A percentile compares a stretch with the other conserved stretches of the same genome.
phyloP scores from a whole-genome alignment of 495 filamentous ascomycete genomes.

The Penicillium roqueforti region DNA sequence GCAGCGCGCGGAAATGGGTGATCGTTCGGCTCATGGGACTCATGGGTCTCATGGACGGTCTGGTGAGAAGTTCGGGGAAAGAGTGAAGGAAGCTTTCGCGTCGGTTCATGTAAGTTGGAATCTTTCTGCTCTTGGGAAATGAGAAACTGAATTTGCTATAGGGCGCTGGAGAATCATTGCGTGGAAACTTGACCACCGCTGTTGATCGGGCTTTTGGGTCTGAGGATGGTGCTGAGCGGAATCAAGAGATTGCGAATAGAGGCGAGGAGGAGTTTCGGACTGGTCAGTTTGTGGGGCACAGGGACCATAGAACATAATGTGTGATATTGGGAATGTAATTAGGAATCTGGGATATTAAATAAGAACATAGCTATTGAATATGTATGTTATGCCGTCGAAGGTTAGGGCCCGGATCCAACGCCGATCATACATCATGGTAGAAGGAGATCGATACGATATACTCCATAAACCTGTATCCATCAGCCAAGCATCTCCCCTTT shows the following conservation, averaged over 20 bases:
- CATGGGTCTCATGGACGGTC: neutral
- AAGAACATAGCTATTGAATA: too few species aligned
- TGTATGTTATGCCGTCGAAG: too few species aligned
- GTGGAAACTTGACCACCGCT: constrained; percentile 35
- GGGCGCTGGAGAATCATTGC: constrained; percentile 44
- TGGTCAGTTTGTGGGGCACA: neutral
- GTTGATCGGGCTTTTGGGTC: constrained; percentile 41
- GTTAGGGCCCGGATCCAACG: too few species aligned
- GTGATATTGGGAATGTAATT: too few species aligned
- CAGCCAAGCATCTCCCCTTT: too few species aligned
- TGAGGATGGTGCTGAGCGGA: constrained; percentile 32
- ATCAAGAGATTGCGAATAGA: constrained; percentile 33
- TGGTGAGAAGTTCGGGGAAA: constrained; percentile 11
- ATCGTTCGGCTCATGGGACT: constrained; percentile 4
- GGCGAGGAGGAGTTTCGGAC: constrained; percentile 37
- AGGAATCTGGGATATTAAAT: too few species aligned
- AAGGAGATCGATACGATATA: too few species aligned
- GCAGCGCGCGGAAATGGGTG: constrained; percentile 12
- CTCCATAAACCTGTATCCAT: too few species aligned
- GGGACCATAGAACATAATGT: too few species aligned
- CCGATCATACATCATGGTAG: too few species aligned
- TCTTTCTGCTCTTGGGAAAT: neutral
- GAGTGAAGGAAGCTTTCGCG: constrained; percentile 26
- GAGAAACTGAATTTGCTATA: constrained; percentile 6
- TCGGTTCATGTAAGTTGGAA: constrained; percentile 36